Evolutionary conservation across 352 stramenopile genomes (phyloP), one percentile per base, ranked within the genome.

Genomic region (Globisporangium megalacanthum): DNA sequence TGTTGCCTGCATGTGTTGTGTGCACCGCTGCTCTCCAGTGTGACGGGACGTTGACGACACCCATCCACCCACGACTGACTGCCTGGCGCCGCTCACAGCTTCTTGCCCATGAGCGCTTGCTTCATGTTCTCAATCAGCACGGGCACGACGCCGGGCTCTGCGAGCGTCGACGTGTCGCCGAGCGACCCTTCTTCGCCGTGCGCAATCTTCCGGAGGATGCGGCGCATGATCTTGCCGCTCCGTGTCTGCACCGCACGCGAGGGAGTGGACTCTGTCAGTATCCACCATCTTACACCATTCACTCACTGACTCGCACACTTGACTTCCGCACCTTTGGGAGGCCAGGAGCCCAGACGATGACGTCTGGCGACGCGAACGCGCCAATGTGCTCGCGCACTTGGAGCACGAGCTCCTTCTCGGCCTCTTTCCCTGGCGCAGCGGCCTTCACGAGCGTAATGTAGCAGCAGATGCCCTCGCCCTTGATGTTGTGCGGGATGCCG

Each of bases 211-310:
- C 97, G 92, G 44, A 99, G 83, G 65, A 99, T 96, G 47, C 97
- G 89, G 45, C 97, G 90, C 96, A 99, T 99, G 67, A 99, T 99
- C 82, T 99, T 97, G 60, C 97, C 96, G 66, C 83, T 97, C 49
- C 96, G 86, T 1, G 96, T 99, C 90, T 73, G 52, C 53, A 42
- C 25, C 47, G 35, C 17, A 53, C 9, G 36, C 29, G 1, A 8
- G 20, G 22, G 13, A 52, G 47, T n/a, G 39, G 25, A 29, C 25
- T 45, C 2, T 45, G 44, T 49, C 44, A 49, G 44, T 15, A n/a
- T 25, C 17, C 3, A 19, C 6, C 14, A 14, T 6, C n/a, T 19
- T 4, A 14, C 39, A 45, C 39, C 39, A n/a, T n/a, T 17, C 39
- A 45, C 13, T 5, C 15, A n/a, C 13, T 17, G 39, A 45, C 6